phyloP scores from a whole-genome alignment of 2,329 filamentous ascomycete genomes.

The Mariannaea sp. region DNA sequence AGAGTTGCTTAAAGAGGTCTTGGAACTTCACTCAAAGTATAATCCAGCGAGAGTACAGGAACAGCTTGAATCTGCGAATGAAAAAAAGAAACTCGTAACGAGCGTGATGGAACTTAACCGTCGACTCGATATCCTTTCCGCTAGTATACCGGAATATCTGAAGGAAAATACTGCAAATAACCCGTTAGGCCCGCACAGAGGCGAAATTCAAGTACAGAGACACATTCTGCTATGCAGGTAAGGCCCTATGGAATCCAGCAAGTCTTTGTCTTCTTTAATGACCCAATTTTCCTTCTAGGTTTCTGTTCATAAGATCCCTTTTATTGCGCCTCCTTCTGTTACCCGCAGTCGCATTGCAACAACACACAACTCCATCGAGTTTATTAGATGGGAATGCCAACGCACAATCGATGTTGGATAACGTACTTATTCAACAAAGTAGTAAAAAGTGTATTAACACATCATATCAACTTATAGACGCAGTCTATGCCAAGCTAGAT shows the following conservation, averaged over 20 bases:
- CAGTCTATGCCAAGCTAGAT: neutral
- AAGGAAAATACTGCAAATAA: neutral
- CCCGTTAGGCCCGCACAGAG: neutral
- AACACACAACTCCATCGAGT: neutral
- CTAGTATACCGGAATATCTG: neutral
- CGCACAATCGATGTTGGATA: neutral
- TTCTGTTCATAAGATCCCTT: neutral
- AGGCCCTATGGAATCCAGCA: too few relatives aligned
- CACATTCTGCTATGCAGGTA: constrained; percentile 2
- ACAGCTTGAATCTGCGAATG: neutral
- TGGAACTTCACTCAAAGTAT: constrained; percentile 1
- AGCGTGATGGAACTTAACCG: constrained; percentile 5
- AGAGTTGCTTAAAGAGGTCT: constrained; percentile 11
- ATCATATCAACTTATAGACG: constrained; percentile 1
- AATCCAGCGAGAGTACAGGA: neutral
- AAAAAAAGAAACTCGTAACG: neutral
- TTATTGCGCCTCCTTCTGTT: constrained; percentile 2
- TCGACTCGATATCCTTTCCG: neutral
- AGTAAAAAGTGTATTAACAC: constrained; percentile 1
- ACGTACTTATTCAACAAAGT: neutral
- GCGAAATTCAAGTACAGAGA: neutral
- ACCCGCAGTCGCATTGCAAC: neutral
- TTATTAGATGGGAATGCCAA: neutral
- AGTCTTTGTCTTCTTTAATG: neutral
- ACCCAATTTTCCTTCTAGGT: neutral